Evolutionary conservation across 1,139 yeast genomes (phyloP).

Genomic region (Sugiyamaella japonica): DNA sequence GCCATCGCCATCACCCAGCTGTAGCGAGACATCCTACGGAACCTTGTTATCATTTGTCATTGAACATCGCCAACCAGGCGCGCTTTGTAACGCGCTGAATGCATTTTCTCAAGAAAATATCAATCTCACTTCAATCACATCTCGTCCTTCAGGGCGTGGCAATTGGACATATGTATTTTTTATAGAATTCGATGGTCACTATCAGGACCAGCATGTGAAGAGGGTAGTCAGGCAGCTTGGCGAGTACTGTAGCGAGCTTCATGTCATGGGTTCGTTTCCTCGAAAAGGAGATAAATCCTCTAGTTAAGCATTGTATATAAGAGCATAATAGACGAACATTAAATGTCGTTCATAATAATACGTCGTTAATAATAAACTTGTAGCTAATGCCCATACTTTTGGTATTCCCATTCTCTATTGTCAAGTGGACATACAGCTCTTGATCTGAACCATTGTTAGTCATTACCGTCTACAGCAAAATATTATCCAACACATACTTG

Average conservation of each 20-base stretch:
- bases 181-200: conserved; percentile 55
- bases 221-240: conserved; percentile 27
- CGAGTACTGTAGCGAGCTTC: conserved; percentile 24
- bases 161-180: conserved; percentile 88
- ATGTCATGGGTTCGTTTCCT: conserved; percentile 28
- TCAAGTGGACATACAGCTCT: conserved; percentile 97
- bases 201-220: conserved; percentile 25
- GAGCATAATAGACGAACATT: neutral
- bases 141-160: conserved; percentile 60
- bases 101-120: conserved; percentile 58
- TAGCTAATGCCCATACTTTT: conserved; percentile 62
- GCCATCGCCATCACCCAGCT: neutral
- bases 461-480: neutral
- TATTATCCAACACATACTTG: conserved; percentile 38
- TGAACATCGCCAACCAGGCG: conserved; percentile 65
- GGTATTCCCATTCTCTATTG: conserved; percentile 85
- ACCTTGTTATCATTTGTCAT: conserved; percentile 68
- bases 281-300: conserved; percentile 7
- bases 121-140: conserved; percentile 68
- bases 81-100: conserved; percentile 65
- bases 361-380: conserved; percentile 28
- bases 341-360: neutral
- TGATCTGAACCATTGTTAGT: conserved; percentile 41
- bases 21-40: conserved; percentile 33
- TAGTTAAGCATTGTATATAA: conserved; percentile 3